Evolutionary conservation across 495 filamentous ascomycete genomes (phyloP).

Genomic region (Penicillium canescens): DNA sequence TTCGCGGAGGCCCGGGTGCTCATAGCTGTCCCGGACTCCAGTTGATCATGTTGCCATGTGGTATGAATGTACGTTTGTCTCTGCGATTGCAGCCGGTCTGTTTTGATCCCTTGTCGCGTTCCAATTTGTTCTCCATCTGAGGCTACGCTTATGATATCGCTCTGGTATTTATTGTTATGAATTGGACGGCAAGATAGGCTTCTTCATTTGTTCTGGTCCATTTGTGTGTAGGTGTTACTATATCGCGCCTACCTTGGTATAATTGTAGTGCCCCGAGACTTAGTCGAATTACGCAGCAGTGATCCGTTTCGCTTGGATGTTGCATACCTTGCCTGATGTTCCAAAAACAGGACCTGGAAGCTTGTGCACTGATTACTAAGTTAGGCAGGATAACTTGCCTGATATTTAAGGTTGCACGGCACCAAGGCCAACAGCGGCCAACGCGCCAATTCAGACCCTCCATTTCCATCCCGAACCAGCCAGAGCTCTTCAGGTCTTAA

Average conservation of each 20-base stretch:
- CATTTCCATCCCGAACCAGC: slow-evolving; percentile 12
- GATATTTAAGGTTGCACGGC: not conserved
- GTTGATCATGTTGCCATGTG: slow-evolving; percentile 24
- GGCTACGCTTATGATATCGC: slow-evolving; percentile 6
- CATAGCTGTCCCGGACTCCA: not conserved
- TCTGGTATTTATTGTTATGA: slow-evolving; percentile 1
- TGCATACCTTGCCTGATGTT: too few species aligned
- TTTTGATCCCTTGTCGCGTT: slow-evolving; percentile 3
- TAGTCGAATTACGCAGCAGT: too few species aligned
- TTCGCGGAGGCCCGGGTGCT: not conserved
- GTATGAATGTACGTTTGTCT: slow-evolving; percentile 25
- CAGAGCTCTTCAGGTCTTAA: slow-evolving; percentile 13
- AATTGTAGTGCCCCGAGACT: too few species aligned
- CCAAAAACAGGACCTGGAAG: too few species aligned
- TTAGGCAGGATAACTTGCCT: too few species aligned
- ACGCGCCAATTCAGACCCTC: slow-evolving; percentile 21
- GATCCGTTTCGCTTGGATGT: too few species aligned
- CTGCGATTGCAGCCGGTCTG: slow-evolving; percentile 20
- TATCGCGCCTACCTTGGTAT: too few species aligned
- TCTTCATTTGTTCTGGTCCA: not conserved
- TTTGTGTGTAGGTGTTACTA: too few species aligned
- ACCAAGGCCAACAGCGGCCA: not conserved
- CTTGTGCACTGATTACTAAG: too few species aligned
- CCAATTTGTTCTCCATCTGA: not conserved
- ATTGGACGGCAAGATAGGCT: not conserved